phyloP scores from a whole-genome alignment of 2,329 filamentous ascomycete species.

The Alternaria alternata region DNA sequence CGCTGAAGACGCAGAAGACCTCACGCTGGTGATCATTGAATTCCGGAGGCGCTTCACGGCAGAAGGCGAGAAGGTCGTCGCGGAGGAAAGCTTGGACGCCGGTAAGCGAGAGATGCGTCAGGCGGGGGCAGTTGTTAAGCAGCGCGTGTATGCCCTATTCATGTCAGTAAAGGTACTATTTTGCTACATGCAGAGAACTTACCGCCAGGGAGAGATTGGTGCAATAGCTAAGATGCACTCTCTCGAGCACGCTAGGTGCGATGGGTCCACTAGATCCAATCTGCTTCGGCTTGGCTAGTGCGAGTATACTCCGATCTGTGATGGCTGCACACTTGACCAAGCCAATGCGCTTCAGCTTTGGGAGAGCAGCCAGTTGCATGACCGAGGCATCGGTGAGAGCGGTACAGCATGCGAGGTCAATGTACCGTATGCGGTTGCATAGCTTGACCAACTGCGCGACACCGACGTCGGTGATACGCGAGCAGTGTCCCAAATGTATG shows the following conservation, averaged over 20 bases:
- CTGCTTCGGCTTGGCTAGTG: constrained; percentile 75
- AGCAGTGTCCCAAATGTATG: constrained; percentile 93
- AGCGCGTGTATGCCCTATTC: constrained; percentile 84
- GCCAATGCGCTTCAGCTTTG: constrained; percentile 93
- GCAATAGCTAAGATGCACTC: constrained; percentile 97
- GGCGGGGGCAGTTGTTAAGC: constrained; percentile 86
- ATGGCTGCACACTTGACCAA: constrained; percentile 93
- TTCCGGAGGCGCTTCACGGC: constrained; percentile 86
- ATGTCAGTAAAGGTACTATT: constrained; percentile 13
- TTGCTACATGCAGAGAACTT: constrained; percentile 45
- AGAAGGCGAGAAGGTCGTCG: constrained; percentile 84
- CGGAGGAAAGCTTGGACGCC: constrained; percentile 90
- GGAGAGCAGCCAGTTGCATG: constrained; percentile 80
- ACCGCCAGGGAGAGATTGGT: constrained; percentile 82
- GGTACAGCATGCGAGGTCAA: constrained; percentile 94
- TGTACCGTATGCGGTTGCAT: constrained; percentile 96
- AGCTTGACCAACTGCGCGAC: constrained; percentile 82
- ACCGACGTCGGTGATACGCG: constrained; percentile 86
- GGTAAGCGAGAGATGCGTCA: constrained; percentile 94
- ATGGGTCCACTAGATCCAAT: constrained; percentile 63
- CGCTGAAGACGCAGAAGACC: constrained; percentile 97
- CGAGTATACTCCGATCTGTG: constrained; percentile 87
- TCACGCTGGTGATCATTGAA: constrained; percentile 95
- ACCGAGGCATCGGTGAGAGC: constrained; percentile 89
- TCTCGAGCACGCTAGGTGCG: constrained; percentile 76